Percentiles rank a stretch among this genome's conserved stretches.
phyloP scores from a whole-genome alignment of 2,329 filamentous ascomycete species.

The Penicillium sp. region DNA sequence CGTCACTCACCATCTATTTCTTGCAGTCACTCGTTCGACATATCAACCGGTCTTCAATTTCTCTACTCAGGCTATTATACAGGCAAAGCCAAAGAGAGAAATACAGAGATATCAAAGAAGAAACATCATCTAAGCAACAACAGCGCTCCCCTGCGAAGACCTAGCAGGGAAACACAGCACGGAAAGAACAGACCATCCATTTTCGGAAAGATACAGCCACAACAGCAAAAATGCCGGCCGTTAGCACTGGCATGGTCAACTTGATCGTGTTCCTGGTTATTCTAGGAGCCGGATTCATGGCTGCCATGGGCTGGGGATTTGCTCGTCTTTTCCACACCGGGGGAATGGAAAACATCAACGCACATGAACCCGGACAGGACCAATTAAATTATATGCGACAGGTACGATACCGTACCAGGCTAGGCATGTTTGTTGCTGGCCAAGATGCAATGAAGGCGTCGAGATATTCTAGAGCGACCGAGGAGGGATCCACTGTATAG shows the following conservation, averaged over 20 bases:
- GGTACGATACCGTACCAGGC: constrained; percentile 7
- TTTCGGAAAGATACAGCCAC: neutral
- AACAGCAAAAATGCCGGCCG: constrained; percentile 5
- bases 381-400: constrained; percentile 14
- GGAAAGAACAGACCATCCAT: too few species aligned
- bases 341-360: neutral
- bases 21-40: neutral
- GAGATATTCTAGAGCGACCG: neutral
- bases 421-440: constrained; percentile 8
- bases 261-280: constrained; percentile 12
- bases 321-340: neutral
- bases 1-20: neutral
- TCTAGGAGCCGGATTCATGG: constrained; percentile 6
- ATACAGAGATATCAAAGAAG: neutral
- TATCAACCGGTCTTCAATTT: neutral
- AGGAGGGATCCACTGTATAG: neutral
- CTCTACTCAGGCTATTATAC: neutral
- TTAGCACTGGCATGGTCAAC: constrained; percentile 12
- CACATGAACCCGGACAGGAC: constrained; percentile 4
- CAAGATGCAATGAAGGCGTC: neutral
- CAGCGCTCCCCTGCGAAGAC: too few species aligned
- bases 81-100: neutral
- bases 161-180: too few species aligned
- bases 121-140: neutral
- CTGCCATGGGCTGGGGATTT: constrained; percentile 7